phyloP scores from a whole-genome alignment of 306 rosid species.

The Luffa aegyptiaca region DNA sequence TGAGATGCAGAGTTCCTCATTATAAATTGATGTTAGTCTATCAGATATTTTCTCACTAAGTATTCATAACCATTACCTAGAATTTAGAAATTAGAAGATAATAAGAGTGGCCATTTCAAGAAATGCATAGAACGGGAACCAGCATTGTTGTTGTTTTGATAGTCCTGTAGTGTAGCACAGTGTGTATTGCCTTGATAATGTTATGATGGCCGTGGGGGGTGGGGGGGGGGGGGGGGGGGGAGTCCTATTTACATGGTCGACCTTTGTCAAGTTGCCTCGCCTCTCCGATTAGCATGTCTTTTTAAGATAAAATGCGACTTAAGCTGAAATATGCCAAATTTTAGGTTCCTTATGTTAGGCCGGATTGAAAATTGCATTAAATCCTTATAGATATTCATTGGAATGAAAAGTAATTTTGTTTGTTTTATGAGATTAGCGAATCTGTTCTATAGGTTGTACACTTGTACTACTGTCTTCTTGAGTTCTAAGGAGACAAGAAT shows the following conservation, averaged over 20 bases:
- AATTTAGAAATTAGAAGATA: too few relatives aligned
- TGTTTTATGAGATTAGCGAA: not conserved
- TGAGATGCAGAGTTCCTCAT: not conserved
- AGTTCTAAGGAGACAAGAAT: not conserved
- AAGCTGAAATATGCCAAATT: not conserved
- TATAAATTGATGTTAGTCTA: not conserved
- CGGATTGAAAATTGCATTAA: not conserved
- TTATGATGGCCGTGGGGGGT: not conserved
- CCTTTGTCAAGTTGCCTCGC: not conserved
- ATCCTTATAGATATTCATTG: not conserved
- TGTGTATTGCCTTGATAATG: not conserved
- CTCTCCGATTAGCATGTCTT: not conserved
- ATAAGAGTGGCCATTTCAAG: not conserved
- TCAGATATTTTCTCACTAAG: not conserved
- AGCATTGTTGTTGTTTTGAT: not conserved
- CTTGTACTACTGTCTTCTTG: too few relatives aligned
- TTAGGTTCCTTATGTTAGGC: not conserved
- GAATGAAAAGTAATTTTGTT: not conserved
- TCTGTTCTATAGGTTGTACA: too few relatives aligned
- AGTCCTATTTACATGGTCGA: not conserved
- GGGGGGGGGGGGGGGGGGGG: not conserved
- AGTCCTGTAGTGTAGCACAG: not conserved
- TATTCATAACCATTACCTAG: not conserved
- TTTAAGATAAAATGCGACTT: not conserved
- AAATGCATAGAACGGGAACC: not conserved